phyloP scores from a whole-genome alignment of 768 basidiomycete species.

The Boletus rufocinnamomeus region DNA sequence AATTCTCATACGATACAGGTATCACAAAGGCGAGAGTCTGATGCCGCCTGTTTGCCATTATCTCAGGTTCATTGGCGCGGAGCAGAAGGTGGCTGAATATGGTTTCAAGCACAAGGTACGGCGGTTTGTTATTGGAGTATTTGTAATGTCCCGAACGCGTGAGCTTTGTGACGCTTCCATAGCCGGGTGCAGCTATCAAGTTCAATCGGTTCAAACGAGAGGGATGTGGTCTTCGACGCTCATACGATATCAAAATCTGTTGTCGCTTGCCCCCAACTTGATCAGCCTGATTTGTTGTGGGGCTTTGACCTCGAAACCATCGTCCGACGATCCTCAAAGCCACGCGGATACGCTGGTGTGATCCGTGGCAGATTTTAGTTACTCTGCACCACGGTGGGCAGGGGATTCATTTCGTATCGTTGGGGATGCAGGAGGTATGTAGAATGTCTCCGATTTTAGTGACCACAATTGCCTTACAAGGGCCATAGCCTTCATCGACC shows the following conservation, averaged over 20 bases:
- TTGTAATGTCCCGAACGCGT: not conserved
- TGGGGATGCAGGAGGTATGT: constrained; percentile 67
- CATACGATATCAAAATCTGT: constrained; percentile 45
- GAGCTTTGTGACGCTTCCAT: constrained; percentile 1
- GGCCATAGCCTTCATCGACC: constrained; percentile 56
- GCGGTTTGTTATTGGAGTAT: not conserved
- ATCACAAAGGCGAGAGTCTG: constrained; percentile 51
- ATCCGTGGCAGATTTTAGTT: constrained; percentile 63
- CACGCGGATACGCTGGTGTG: constrained; percentile 37
- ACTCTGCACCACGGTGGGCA: constrained; percentile 59
- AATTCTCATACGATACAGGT: constrained; percentile 28
- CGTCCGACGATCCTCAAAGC: not conserved
- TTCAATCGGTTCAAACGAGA: constrained; percentile 55
- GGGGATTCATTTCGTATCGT: constrained; percentile 57
- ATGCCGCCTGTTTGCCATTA: constrained; percentile 54
- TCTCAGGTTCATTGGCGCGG: constrained; percentile 52
- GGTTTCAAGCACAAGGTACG: constrained; percentile 53
- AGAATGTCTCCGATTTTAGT: not conserved
- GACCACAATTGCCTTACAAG: constrained; percentile 2
- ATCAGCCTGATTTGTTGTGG: constrained; percentile 32
- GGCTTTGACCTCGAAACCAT: constrained; percentile 21
- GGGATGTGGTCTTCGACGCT: constrained; percentile 48
- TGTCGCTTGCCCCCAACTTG: constrained; percentile 51
- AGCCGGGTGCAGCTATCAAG: constrained; percentile 66
- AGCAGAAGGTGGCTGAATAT: constrained; percentile 42